Evolutionary conservation across 768 basidiomycete species (phyloP).

Genomic region (Collybia sp.): DNA sequence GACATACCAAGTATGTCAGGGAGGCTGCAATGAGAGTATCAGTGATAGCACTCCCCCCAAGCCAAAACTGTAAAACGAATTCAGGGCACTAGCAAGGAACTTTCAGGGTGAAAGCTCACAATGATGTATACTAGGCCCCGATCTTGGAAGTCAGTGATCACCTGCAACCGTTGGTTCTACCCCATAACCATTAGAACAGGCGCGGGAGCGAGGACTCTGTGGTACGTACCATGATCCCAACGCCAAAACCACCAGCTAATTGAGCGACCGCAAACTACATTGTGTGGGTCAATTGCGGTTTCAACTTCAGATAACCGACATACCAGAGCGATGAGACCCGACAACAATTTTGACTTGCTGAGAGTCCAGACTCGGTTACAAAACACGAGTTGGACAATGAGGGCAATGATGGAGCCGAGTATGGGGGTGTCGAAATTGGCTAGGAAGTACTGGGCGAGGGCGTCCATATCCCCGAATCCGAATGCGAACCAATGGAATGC

Average conservation of each 20-base stretch:
- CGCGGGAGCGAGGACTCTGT: too few species aligned
- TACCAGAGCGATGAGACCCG: slow-evolving; percentile 9
- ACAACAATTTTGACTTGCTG: slow-evolving; percentile 4
- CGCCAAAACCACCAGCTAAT: too few species aligned
- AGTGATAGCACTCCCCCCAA: neutral
- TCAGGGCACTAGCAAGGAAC: neutral
- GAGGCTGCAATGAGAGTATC: neutral
- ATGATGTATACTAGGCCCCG: slow-evolving; percentile 5
- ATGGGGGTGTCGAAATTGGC: slow-evolving; percentile 15
- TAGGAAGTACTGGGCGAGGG: slow-evolving; percentile 10
- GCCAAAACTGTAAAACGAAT: neutral
- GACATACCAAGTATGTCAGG: slow-evolving; percentile 4
- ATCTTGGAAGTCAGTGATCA: neutral
- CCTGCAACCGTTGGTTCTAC: too few species aligned
- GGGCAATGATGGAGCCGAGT: slow-evolving; percentile 12
- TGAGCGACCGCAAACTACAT: neutral
- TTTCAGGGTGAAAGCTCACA: neutral
- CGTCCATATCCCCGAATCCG: slow-evolving; percentile 10
- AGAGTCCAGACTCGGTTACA: slow-evolving; percentile 14
- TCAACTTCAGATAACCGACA: neutral
- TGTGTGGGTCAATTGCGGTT: neutral
- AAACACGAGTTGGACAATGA: slow-evolving; percentile 14
- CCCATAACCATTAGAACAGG: too few species aligned
- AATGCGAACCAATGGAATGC: slow-evolving; percentile 19
- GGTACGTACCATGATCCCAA: too few species aligned